Base-by-base conservation (phyloP, 148 eudicot species). In the Salicornia ramosissima region DNA sequence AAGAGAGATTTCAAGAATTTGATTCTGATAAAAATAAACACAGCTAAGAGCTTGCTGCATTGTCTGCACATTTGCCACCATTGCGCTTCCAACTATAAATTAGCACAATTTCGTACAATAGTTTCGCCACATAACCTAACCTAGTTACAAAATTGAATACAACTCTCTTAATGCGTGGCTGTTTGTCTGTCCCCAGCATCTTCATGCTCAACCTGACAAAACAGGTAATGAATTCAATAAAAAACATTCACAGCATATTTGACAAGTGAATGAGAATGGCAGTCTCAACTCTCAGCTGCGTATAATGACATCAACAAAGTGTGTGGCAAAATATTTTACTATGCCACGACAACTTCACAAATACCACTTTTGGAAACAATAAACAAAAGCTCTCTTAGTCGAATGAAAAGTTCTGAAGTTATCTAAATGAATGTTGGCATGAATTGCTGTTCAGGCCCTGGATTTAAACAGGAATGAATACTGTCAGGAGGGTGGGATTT, bases 121-220 rank as follows among this genome's bases (percentile, higher is more conserved):
- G 24, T 51, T 29, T 43, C 6, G 53, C 22, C 50, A 21, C 30
- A 42, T 40, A 25, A 42, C 67, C 54, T 77, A 65, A 54, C 43
- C 70, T 54, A 61, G 69, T 68, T 61, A 72, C 80, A 78, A 78
- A 67, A 78, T 34, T 33, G 70, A 68, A 53, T n/a, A 19, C 11
- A 42, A 26, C n/a, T 22, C 64, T 57, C 39, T 39, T 47, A 63
- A 10, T 63, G 50, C 1, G 50, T 42, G 1, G 67, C 49, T 33
- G 65, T 46, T 40, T 45, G 73, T 62, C 73, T 53, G 18, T 45
- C 62, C 1, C 24, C 77, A 54, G 73, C 70, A 47, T 54, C 77
- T 63, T 78, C 80, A 39, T 72, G 64, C 55, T 78, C 80, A 68
- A 72, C 73, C 79, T 75, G 79, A 64, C 45, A 53, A 56, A 24